Evolutionary conservation across 2,329 filamentous ascomycete genomes (phyloP), one percentile per base, ranked within the genome.

Genomic region (Sordariomycetes sp.): DNA sequence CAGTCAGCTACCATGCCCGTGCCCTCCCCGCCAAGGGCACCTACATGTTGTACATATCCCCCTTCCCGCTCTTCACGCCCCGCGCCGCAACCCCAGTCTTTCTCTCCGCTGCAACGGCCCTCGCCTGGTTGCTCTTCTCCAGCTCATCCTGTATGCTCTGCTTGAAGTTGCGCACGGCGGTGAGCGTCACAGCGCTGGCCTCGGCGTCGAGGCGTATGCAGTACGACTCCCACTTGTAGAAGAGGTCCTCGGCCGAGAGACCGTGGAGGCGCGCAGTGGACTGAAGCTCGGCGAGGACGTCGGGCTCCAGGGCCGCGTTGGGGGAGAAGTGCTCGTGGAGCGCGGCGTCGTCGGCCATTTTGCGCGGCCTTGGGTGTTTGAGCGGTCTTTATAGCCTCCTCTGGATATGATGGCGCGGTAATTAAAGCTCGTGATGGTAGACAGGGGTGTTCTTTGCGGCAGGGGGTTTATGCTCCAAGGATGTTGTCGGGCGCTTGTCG

Each of bases 151-250:
- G 90, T 8, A 96, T 79, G 65, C 89, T 86, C 66, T 90, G 87
- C 70, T 96, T 96, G 68, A 99, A 87, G 57, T 84, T 82, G 51
- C 86, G 81, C 52, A 89, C 81, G 0, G 81, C 86, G 42, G 86
- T 81, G 50, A 95, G 76, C 53, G 86, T 82, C 10, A 72, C 58
- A 60, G 89, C 73, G 59, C 78, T 84, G 58, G 90, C 87, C 58
- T 95, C 89, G 53, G 82, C 75, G 25, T 91, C 89, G 85, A 97
- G 90, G 71, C 92, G 95, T 68, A 99, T 86, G 70, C 88, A 91
- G 76, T 96, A 97, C 0, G 90, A 92, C 70, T 99, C 94, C 94
- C 94, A 99, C 78, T 97, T 97, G 82, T 90, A 96, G 71, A 90
- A 96, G 28, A 97, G 77, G 68, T 97, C 94, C 69, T 97, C 85